Evolutionary conservation across 1,284 basidiomycete species (phyloP).

Genomic region (Ceratobasidium sp.): DNA sequence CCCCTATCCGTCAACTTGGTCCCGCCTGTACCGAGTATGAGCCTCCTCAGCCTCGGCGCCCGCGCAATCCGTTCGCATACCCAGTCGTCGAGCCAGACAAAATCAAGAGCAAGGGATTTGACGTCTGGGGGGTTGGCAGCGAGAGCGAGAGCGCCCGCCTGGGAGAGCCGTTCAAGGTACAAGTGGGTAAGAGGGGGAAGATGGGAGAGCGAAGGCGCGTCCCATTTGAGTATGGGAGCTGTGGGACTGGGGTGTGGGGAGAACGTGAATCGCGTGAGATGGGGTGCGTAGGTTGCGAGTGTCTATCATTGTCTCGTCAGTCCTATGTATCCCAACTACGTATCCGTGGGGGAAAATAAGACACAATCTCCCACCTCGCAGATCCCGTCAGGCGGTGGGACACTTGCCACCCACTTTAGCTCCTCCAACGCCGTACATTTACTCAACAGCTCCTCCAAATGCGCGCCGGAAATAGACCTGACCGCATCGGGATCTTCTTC

Average conservation of each 20-base stretch:
- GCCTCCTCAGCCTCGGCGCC: conserved; percentile 50
- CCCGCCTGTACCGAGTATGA: conserved; percentile 54
- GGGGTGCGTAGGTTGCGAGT: conserved; percentile 49
- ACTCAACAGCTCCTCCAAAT: conserved; percentile 49
- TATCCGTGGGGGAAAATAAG: conserved; percentile 5
- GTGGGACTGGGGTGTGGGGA: conserved; percentile 23
- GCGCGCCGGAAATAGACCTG: conserved; percentile 50
- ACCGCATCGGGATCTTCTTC: conserved; percentile 26
- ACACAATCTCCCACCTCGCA: conserved; percentile 52
- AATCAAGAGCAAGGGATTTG: conserved; percentile 54
- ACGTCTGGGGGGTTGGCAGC: conserved; percentile 50
- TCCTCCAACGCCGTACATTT: conserved; percentile 52
- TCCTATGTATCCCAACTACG: conserved; percentile 15
- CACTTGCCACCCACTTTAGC: conserved; percentile 53
- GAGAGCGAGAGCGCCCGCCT: conserved; percentile 54
- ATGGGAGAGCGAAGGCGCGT: conserved; percentile 54
- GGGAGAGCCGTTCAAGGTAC: conserved; percentile 54
- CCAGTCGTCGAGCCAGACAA: conserved; percentile 57
- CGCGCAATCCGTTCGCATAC: conserved; percentile 54
- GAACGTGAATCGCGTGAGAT: conserved; percentile 50
- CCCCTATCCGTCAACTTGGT: conserved; percentile 57
- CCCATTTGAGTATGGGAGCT: conserved; percentile 51
- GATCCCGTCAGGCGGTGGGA: conserved; percentile 56
- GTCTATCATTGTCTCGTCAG: conserved; percentile 46
- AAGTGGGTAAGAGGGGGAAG: conserved; percentile 52